Percentiles rank a stretch among this genome's conserved stretches.
phyloP scores from a whole-genome alignment of 2,329 filamentous ascomycete genomes.

The Harringtonia lauricola region DNA sequence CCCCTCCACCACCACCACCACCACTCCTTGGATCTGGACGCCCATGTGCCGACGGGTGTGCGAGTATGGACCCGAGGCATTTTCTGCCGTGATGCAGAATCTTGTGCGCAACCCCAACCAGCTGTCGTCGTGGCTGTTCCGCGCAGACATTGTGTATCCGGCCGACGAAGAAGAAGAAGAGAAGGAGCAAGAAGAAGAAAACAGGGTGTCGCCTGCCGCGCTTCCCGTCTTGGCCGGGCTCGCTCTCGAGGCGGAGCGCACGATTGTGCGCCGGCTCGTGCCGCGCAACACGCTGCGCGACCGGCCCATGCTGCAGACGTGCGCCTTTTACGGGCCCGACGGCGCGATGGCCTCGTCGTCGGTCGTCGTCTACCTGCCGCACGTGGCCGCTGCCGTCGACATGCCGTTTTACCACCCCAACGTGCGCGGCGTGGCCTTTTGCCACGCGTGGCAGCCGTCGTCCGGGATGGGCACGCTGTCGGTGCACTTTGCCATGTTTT shows the following conservation, averaged over 20 bases:
- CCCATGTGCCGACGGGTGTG: constrained; percentile 46
- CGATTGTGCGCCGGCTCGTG: constrained; percentile 65
- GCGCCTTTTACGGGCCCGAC: constrained; percentile 48
- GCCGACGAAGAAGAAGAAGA: constrained; percentile 35
- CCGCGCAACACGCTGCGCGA: constrained; percentile 75
- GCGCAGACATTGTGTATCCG: constrained; percentile 55
- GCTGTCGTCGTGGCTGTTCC: constrained; percentile 66
- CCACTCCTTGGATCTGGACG: constrained; percentile 29
- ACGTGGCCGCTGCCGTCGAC: constrained; percentile 46
- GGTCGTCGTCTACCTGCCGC: constrained; percentile 69
- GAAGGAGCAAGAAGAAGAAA: neutral
- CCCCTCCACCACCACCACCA: neutral
- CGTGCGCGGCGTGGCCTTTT: constrained; percentile 62
- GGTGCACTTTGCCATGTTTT: constrained; percentile 48
- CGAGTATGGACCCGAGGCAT: constrained; percentile 51
- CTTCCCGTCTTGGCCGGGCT: constrained; percentile 11
- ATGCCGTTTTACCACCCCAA: constrained; percentile 84
- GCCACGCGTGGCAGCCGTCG: constrained; percentile 50
- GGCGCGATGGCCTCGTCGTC: constrained; percentile 21
- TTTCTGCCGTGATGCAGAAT: constrained; percentile 59
- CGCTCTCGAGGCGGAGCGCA: constrained; percentile 36
- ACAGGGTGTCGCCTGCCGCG: neutral
- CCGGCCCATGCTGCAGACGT: constrained; percentile 68
- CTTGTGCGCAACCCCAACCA: constrained; percentile 70
- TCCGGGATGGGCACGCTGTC: constrained; percentile 37